Evolutionary conservation across 164 flowering plant genomes (phyloP).

Genomic region (Magnolia kwangsiensis): DNA sequence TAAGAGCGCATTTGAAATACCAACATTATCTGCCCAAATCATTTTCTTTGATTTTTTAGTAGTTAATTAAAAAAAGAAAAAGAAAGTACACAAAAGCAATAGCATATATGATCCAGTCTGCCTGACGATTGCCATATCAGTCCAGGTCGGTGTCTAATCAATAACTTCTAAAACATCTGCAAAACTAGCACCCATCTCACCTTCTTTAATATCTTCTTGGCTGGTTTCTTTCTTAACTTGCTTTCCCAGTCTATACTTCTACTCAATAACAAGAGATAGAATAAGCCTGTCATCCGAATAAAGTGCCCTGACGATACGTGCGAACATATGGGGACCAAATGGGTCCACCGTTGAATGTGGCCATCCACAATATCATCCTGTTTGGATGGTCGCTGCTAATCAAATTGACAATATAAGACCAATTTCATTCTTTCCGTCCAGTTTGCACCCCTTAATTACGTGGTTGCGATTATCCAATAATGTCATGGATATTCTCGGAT

Average conservation of each 20-base stretch:
- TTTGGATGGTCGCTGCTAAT: too few species aligned
- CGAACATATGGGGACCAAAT: not conserved
- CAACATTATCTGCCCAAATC: too few species aligned
- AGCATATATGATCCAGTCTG: not conserved
- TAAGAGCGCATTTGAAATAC: too few species aligned
- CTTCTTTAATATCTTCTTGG: constrained; percentile 41
- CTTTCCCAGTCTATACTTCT: constrained; percentile 91
- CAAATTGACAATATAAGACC: too few species aligned
- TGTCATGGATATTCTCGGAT: too few species aligned
- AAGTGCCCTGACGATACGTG: not conserved
- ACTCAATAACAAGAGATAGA: constrained; percentile 1
- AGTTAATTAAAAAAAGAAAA: too few species aligned
- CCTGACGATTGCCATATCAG: not conserved
- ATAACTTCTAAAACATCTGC: not conserved
- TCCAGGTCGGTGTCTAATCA: not conserved
- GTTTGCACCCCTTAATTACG: too few species aligned
- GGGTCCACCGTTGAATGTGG: not conserved
- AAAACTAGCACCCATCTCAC: constrained; percentile 22
- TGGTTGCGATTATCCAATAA: too few species aligned
- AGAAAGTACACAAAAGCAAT: not conserved
- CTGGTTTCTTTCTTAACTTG: constrained; percentile 41
- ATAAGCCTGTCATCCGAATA: not conserved
- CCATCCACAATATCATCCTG: too few species aligned
- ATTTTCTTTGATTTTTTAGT: too few species aligned
- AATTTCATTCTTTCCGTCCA: too few species aligned